Evolutionary conservation across 148 eudicot genomes (phyloP), one percentile per base, ranked within the genome.

Genomic region (Camellia japonica): DNA sequence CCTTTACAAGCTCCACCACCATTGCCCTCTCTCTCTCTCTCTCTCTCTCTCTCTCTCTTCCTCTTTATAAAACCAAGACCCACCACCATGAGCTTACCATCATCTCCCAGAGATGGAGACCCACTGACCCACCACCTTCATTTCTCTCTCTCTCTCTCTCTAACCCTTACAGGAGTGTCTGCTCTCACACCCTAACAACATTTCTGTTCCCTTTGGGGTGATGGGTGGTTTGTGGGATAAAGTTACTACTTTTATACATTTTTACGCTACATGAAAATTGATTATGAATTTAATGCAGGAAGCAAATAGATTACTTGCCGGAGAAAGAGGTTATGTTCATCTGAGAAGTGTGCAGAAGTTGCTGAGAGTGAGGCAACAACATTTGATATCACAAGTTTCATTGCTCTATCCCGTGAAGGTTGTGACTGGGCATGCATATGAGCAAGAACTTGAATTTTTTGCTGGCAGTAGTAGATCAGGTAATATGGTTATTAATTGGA

Each of bases 361-460:
- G 86, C 90, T 94, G 65, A 91, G 94, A 89, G 54, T 83, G 68
- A 92, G 99, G 82, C 98, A 96, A 83, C 99, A 92, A 73, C 82
- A 82, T 76, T 92, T 96, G 99, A 84, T 89, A 74, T 90, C 98
- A 52, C 95, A 94, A 83, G 90, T 96, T 83, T 84, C 98, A 49
- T 85, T 87, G 80, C 88, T 96, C 68, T 96, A 94, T 88, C 99
- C 98, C n/a, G 93, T 96, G 69, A 94, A 94, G 89, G 82, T 93
- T 70, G 82, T 91, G 74, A 61, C 88, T 58, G 94, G 95, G 67
- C 92, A 87, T 43, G 78, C 89, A 78, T 88, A 80, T 46, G 99
- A 96, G 85, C 97, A 92, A 83, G 99, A 96, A 86, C 98, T 96
- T 91, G 98, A 96, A 87, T 89, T 91, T 41, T 96, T 90, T 83